phyloP scores from a whole-genome alignment of 2,329 filamentous ascomycete genomes.

The Trichoderma citrinoviride region DNA sequence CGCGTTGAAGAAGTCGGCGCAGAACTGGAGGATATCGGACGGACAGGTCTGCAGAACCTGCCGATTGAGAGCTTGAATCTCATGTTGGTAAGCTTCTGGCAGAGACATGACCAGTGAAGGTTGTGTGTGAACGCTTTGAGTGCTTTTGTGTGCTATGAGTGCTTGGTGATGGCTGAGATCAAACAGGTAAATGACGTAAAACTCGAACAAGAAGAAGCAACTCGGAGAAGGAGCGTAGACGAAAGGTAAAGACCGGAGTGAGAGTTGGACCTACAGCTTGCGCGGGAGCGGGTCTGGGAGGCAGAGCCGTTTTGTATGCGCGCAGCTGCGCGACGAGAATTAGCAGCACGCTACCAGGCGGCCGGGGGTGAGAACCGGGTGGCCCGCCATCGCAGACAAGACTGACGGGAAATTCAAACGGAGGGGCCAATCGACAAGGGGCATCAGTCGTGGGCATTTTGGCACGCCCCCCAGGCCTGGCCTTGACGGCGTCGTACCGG shows the following conservation, averaged over 20 bases:
- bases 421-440: conserved; percentile 21
- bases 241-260: conserved; percentile 18
- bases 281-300: conserved; percentile 16
- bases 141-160: no score
- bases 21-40: conserved; percentile 66
- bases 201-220: conserved; percentile 17
- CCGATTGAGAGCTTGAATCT: conserved; percentile 62
- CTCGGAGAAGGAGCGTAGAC: conserved; percentile 16
- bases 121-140: neutral
- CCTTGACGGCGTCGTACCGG: conserved; percentile 19
- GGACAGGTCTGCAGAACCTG: conserved; percentile 58
- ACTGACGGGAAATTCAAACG: conserved; percentile 19
- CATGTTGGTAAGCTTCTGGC: conserved; percentile 56
- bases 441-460: conserved; percentile 5
- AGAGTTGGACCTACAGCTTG: conserved; percentile 23
- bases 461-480: conserved; percentile 16
- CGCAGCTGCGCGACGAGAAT: conserved; percentile 16
- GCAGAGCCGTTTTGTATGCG: conserved; percentile 23
- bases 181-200: conserved; percentile 17
- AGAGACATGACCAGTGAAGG: conserved; percentile 40
- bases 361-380: conserved; percentile 19
- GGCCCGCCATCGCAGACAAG: conserved; percentile 18
- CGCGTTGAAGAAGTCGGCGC: conserved; percentile 64
- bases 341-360: conserved; percentile 21
- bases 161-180: neutral